Conservation (phyloP, 345 rosid genomes). For the Erodium maritimum region DNA sequence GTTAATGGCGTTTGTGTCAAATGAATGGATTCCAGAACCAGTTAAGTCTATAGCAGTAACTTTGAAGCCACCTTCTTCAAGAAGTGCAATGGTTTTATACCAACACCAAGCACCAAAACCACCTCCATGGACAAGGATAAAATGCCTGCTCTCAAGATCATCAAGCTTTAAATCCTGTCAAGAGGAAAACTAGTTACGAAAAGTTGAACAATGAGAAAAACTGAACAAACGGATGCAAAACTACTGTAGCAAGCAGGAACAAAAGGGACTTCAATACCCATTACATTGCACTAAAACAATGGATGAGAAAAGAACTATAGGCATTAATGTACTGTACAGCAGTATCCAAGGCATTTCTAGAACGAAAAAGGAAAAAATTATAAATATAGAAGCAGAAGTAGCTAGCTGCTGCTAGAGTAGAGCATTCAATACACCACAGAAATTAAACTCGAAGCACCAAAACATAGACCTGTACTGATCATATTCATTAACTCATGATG, state of each 20-base stretch:
- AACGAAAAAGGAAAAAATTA: neutral
- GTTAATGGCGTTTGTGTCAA: slow-evolving; percentile 47
- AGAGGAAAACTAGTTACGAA: slow-evolving; percentile 5
- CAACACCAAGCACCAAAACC: slow-evolving; percentile 99
- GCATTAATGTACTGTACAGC: neutral
- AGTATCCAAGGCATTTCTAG: neutral
- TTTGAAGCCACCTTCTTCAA: slow-evolving; percentile 79
- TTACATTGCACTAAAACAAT: neutral
- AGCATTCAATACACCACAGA: neutral
- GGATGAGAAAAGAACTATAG: neutral
- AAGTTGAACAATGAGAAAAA: neutral
- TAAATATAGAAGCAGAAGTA: neutral
- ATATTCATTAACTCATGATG: neutral
- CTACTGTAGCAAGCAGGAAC: neutral
- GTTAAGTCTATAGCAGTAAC: slow-evolving; percentile 86
- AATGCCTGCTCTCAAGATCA: slow-evolving; percentile 73
- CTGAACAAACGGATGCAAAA: neutral
- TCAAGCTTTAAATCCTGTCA: slow-evolving; percentile 58
- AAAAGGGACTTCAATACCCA: neutral
- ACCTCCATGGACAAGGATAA: slow-evolving; percentile 91
- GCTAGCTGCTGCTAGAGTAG: neutral
- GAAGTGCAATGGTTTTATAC: slow-evolving; percentile 90
- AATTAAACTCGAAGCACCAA: neutral
- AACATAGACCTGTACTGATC: neutral
- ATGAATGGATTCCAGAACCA: slow-evolving; percentile 86